Conservation (phyloP, 495 filamentous ascomycete genomes). For the Rostrohypoxylon terebratum region DNA sequence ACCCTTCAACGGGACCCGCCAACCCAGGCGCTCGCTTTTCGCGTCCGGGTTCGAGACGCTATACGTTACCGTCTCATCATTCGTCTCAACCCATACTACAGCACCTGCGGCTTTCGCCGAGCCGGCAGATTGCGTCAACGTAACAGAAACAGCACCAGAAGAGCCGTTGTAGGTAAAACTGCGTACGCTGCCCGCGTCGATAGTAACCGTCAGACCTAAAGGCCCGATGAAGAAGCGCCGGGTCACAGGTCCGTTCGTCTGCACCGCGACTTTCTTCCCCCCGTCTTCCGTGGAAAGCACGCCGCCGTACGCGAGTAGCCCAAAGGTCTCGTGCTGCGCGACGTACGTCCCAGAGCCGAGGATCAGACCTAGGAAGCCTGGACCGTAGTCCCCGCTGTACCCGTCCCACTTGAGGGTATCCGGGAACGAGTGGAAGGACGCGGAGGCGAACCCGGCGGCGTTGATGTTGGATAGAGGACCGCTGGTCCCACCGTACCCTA, state of each 20-base stretch:
- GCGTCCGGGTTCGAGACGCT: conserved; percentile 4
- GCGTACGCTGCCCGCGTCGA: conserved; percentile 57
- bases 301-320: conserved; percentile 59
- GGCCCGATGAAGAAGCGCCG: conserved; percentile 58
- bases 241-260: conserved; percentile 56
- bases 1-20: conserved; percentile 21
- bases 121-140: conserved; percentile 39
- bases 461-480: conserved; percentile 65
- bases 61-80: conserved; percentile 4
- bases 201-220: conserved; percentile 54
- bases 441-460: conserved; percentile 60
- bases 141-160: conserved; percentile 39
- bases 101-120: conserved; percentile 40
- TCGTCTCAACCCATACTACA: conserved; percentile 43
- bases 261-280: conserved; percentile 40
- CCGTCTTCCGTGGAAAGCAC: conserved; percentile 23
- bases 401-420: conserved; percentile 64
- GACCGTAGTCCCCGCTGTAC: conserved; percentile 66
- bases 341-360: conserved; percentile 60
- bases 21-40: conserved; percentile 21
- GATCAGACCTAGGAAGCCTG: conserved; percentile 59
- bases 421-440: conserved; percentile 64
- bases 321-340: conserved; percentile 54
- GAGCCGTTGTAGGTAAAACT: conserved; percentile 41
- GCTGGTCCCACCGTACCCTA: conserved; percentile 61